phyloP scores from a whole-genome alignment of 768 basidiomycete species.

The Rossbeevera mucosa region DNA sequence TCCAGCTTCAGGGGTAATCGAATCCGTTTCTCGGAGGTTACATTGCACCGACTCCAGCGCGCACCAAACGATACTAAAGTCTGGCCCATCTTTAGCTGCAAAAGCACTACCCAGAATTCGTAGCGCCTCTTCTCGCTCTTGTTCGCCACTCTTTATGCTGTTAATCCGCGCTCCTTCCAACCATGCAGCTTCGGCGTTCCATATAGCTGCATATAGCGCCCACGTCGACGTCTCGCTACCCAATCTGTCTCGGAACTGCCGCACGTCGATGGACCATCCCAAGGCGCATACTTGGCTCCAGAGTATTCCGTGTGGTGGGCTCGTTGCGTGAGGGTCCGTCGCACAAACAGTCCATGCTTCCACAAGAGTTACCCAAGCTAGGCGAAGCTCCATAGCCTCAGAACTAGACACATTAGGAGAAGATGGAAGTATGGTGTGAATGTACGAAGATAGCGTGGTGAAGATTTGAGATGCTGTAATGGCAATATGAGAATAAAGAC shows the following conservation, averaged over 20 bases:
- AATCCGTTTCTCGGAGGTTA: conserved; percentile 15
- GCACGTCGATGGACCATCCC: conserved; percentile 63
- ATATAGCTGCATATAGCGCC: conserved; percentile 33
- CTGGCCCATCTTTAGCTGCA: conserved; percentile 23
- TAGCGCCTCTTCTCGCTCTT: conserved; percentile 46
- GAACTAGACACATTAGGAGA: conserved; percentile 14
- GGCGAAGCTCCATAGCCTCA: conserved; percentile 28
- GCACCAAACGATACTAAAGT: conserved; percentile 34
- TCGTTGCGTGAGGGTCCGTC: conserved; percentile 85
- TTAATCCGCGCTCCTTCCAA: conserved; percentile 76
- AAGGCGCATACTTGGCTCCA: conserved; percentile 86
- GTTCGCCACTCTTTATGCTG: conserved; percentile 57
- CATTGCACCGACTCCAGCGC: conserved; percentile 33
- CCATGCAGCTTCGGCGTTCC: conserved; percentile 55
- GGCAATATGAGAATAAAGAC: conserved; percentile 67
- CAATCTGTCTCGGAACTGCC: conserved; percentile 37
- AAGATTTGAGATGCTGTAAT: conserved; percentile 58
- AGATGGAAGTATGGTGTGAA: conserved; percentile 31
- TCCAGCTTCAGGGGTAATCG: not conserved
- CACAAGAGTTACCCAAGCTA: conserved; percentile 56
- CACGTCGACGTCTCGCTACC: conserved; percentile 23
- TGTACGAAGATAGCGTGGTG: conserved; percentile 43
- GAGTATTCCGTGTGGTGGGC: conserved; percentile 78
- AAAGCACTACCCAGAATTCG: conserved; percentile 39
- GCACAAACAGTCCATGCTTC: conserved; percentile 79